Evolutionary conservation across 2,329 filamentous ascomycete species (phyloP).

Genomic region (Teratosphaeria pseudoeucalypti): DNA sequence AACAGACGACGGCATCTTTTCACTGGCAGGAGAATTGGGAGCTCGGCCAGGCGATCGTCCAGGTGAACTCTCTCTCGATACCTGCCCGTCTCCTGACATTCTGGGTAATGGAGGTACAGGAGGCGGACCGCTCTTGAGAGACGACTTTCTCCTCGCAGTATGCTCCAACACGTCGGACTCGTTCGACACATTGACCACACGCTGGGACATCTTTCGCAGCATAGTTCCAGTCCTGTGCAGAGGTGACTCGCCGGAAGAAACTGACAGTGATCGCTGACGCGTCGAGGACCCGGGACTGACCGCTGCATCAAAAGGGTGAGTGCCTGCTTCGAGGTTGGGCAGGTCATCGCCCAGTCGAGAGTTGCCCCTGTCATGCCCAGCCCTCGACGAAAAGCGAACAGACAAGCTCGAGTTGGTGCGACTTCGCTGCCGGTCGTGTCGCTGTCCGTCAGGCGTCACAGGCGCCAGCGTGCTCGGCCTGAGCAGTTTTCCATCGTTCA

Average conservation of each 20-base stretch:
- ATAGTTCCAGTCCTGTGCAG: conserved; percentile 41
- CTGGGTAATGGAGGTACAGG: not conserved
- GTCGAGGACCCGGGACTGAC: not conserved
- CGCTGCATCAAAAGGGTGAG: not conserved
- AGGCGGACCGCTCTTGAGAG: conserved; percentile 13
- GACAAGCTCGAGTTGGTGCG: conserved; percentile 37
- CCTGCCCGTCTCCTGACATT: not conserved
- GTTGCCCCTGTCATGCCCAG: conserved; percentile 25
- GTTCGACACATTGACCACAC: conserved; percentile 94
- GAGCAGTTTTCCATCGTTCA: conserved; percentile 47
- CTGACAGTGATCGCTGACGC: conserved; percentile 35
- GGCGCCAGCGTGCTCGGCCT: conserved; percentile 45
- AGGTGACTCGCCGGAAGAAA: conserved; percentile 34
- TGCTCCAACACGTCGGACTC: conserved; percentile 76
- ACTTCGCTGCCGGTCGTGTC: conserved; percentile 35
- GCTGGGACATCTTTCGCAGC: conserved; percentile 73
- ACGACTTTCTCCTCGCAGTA: conserved; percentile 51
- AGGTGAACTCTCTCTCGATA: conserved; percentile 12
- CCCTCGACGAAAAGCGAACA: conserved; percentile 31
- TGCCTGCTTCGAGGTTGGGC: not conserved
- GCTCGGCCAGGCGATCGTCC: conserved; percentile 1
- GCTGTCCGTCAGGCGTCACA: conserved; percentile 31
- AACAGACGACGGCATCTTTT: conserved; percentile 24
- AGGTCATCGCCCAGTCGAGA: conserved; percentile 46
- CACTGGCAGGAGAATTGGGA: conserved; percentile 17